Evolutionary conservation across 164 flowering plant species (phyloP).

Genomic region (Kalanchoe fedtschenkoi): DNA sequence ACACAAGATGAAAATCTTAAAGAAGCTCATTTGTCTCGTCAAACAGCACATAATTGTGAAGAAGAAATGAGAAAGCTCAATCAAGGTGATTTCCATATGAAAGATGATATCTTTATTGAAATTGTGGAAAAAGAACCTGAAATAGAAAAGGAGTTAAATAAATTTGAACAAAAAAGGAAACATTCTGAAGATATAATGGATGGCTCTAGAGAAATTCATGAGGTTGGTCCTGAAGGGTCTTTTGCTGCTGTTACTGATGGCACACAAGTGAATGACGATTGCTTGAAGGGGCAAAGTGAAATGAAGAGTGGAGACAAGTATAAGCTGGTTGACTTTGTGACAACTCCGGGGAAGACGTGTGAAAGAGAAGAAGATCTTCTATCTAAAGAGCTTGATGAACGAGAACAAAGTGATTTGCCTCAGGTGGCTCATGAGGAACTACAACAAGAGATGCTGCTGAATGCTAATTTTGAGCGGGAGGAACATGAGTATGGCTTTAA

Average conservation of each 20-base stretch:
- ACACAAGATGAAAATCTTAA: background rate
- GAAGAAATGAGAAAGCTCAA: constrained; percentile 12
- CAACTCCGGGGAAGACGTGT: constrained; percentile 12
- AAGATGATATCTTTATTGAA: constrained; percentile 13
- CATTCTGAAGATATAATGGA: constrained; percentile 7
- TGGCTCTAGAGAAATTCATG: background rate
- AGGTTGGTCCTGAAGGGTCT: constrained; percentile 6
- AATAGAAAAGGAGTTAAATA: constrained; percentile 7
- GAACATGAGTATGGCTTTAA: constrained; percentile 15
- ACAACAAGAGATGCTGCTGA: constrained; percentile 17
- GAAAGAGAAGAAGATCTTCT: constrained; percentile 15
- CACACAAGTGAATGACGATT: constrained; percentile 9
- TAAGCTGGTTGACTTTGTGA: constrained; percentile 13
- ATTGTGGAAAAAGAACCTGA: constrained; percentile 13
- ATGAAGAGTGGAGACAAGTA: constrained; percentile 11
- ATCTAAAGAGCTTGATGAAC: constrained; percentile 10
- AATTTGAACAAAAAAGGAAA: background rate
- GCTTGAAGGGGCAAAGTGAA: constrained; percentile 5
- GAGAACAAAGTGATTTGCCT: constrained; percentile 13
- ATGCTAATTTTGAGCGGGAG: constrained; percentile 12
- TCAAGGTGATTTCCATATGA: constrained; percentile 12
- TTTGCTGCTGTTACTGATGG: constrained; percentile 13
- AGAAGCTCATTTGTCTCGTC: background rate
- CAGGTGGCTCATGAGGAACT: constrained; percentile 11
- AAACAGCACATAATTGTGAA: constrained; percentile 7